Base-by-base conservation (phyloP, 2,329 filamentous ascomycete species). In the Clarireedia monteithiana region DNA sequence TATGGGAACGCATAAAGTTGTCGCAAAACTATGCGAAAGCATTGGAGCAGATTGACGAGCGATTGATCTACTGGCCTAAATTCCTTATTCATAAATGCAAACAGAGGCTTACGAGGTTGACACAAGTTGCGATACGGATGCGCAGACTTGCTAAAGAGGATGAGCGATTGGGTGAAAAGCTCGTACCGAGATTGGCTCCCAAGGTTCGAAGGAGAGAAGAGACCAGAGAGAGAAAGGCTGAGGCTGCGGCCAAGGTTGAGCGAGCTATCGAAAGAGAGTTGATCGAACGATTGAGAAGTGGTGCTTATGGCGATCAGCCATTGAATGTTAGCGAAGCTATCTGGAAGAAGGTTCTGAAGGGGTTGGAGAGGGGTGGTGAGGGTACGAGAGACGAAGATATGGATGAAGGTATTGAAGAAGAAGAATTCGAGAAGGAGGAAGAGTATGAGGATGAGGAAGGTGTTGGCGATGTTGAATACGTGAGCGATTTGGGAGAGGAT, bases 271-370 rank as follows among this genome's bases (percentile, higher is more conserved):
- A 99, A 79, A 80, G 94, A 55, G 92, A 97, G 74, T 78, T 99
- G 63, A 87, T 99, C 64, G 90, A 97, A 73, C 80, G 94, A 64
- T 75, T 99, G 71, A 81, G 91, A 62, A 91, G 90, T 68, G 94
- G 94, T 47, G 91, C 91, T 3, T 97, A 99, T 72, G 94, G 94
- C 54, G 91, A 97, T 66, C 84, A 89, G 69, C 94, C 94, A 44
- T 78, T 99, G 62, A 99, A 99, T 69, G 91, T 96, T 51, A 94
- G 95, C 71, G 91, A 96, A 71, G 80, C 82, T 14, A 90, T 99
- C 59, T 99, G 94, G 94, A 95, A 95, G 81, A 95, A 91, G 80
- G 94, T 99, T 6, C 83, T 99, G 64, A 84, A 85, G 59, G 90
- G 90, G 3, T 79, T 99, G 72, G 94, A 99, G 79, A 82, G 88